Base-by-base conservation (phyloP, 2,329 filamentous ascomycete genomes). In the Pestalotiopsis sp. region DNA sequence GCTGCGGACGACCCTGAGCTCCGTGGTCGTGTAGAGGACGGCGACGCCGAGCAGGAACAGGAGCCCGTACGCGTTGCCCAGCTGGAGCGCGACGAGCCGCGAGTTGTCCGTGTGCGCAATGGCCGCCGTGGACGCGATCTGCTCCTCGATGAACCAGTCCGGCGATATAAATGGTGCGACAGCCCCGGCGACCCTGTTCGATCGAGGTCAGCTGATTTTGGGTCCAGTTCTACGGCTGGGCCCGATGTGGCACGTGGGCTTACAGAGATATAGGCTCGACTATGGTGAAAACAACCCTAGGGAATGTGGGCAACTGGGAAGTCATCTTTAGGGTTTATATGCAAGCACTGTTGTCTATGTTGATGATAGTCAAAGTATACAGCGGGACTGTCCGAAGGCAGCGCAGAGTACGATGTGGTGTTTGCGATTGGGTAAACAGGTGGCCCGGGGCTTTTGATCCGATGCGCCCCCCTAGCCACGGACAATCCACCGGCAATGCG, bases 211-310 rank as follows among this genome's bases (percentile, higher is more conserved):
- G 45, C 45, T 31, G 27, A 31, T 31, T 31, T 52, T 52, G 45
- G 20, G 17, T n/a, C 45, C 20, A n/a, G n/a, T 14, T n/a, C 45
- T 17, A n/a, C 17, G 14, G 17, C 31, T 23, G 63, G 17, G 49
- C 56, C 41, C 9, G 12, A 41, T 60, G 31, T 38, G 14, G 58
- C 64, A 41, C 13, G 23, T 11, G n/a, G n/a, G 76, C 85, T 80
- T 84, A 92, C 90, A 92, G 83, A 23, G 90, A 90, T 69, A 92
- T 82, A 40, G 91, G 91, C 78, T 93, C 91, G 57, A 92, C 76
- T 66, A 92, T 78, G 38, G 89, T 91, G 72, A 93, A 92, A 63
- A 92, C 82, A 62, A 91, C 77, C 69, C 90, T 85, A 13, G 91
- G 91, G 74, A 92, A 83, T 3, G 84, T 75, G 2, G 91, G 91